Percentiles rank a stretch among this genome's conserved stretches.
These are phyloP conservation scores for Pleurotus pulmonarius DNA, from an alignment of 768 basidiomycete genomes.

Conservation along the genomic window DNA sequence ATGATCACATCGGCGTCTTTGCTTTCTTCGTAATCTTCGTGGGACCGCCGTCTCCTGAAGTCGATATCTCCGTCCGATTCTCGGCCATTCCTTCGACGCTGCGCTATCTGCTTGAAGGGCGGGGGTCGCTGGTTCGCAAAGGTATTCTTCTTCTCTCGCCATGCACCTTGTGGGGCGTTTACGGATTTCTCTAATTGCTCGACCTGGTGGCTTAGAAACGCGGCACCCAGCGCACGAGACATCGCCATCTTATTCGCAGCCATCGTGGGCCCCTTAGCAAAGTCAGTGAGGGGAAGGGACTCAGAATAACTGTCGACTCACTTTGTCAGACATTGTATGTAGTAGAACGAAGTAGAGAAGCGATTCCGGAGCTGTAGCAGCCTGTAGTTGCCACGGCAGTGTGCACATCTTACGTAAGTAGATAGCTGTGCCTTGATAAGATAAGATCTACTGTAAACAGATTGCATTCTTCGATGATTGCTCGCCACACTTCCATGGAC, in stretches of 20 bases:
- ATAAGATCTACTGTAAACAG: too few species aligned
- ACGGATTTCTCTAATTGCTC: constrained; percentile 84
- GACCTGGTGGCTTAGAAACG: constrained; percentile 84
- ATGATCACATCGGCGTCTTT: constrained; percentile 77
- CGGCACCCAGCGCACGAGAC: constrained; percentile 84
- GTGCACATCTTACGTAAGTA: too few species aligned
- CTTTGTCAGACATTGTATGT: constrained; percentile 3
- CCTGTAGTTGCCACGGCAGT: background rate
- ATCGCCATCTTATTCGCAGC: constrained; percentile 65
- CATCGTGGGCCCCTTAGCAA: constrained; percentile 20
- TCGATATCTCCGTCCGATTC: constrained; percentile 13
- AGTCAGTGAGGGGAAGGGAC: background rate
- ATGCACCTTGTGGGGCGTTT: constrained; percentile 52
- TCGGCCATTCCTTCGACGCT: constrained; percentile 3
- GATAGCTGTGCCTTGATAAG: too few species aligned
- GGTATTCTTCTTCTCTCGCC: constrained; percentile 43
- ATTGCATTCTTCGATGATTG: too few species aligned
- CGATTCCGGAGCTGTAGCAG: background rate
- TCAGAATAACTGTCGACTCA: background rate
- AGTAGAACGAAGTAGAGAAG: constrained; percentile 1
- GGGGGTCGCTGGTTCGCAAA: background rate
- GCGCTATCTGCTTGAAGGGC: background rate
- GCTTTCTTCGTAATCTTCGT: constrained; percentile 22
- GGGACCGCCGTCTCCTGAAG: constrained; percentile 21
- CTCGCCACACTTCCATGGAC: too few species aligned